phyloP scores from a whole-genome alignment of 2,329 filamentous ascomycete genomes.

The Teratosphaeria gauchensis region DNA sequence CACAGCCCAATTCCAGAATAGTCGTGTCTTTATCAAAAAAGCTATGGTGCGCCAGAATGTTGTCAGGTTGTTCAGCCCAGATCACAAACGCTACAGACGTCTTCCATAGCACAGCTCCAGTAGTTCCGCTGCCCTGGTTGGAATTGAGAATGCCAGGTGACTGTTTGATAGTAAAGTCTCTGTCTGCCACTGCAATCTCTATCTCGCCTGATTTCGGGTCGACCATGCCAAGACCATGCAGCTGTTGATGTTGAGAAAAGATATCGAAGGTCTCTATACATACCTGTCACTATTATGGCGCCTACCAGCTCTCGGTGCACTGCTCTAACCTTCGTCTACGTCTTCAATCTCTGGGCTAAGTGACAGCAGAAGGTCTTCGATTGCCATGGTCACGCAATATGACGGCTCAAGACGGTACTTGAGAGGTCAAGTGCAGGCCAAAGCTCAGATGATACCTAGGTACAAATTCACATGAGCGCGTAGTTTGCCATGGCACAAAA shows the following conservation, averaged over 20 bases:
- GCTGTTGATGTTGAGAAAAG: constrained; percentile 64
- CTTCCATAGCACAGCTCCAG: constrained; percentile 79
- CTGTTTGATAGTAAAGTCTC: constrained; percentile 69
- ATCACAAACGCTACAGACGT: constrained; percentile 73
- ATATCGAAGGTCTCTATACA: constrained; percentile 72
- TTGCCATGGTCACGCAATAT: neutral
- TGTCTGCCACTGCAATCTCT: constrained; percentile 45
- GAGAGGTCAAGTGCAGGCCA: too few relatives aligned
- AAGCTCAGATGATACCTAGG: too few relatives aligned
- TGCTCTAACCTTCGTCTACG: constrained; percentile 6
- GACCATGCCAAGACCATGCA: constrained; percentile 75
- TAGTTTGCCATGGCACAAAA: too few relatives aligned
- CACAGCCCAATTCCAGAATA: constrained; percentile 78
- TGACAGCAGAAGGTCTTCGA: neutral
- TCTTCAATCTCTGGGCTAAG: constrained; percentile 5
- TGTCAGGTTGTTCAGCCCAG: constrained; percentile 60
- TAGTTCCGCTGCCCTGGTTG: constrained; percentile 61
- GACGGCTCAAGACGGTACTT: neutral
- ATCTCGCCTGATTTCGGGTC: constrained; percentile 58
- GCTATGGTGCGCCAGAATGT: constrained; percentile 50
- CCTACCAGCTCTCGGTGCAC: neutral
- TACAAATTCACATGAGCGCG: too few relatives aligned
- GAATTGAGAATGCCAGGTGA: constrained; percentile 76
- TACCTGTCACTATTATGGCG: constrained; percentile 1
- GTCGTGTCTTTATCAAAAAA: constrained; percentile 47